A percentile compares a stretch with the other conserved stretches of the same genome.
phyloP scores from a whole-genome alignment of 495 filamentous ascomycete genomes.

The Daldinia childiae region DNA sequence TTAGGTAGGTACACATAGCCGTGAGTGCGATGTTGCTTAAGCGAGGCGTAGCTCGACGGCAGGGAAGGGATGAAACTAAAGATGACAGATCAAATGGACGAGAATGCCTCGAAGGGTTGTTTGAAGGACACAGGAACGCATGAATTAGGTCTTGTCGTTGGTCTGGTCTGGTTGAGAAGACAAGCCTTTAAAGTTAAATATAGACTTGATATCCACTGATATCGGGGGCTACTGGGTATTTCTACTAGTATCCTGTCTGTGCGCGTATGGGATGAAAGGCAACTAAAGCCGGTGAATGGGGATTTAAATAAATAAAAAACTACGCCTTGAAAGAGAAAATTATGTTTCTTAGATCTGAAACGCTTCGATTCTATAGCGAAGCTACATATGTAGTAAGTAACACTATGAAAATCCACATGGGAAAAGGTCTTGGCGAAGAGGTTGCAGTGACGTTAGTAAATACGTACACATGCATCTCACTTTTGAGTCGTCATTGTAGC shows the following conservation, averaged over 20 bases:
- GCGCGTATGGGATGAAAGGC: background rate
- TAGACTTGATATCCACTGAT: slow-evolving; percentile 26
- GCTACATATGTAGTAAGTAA: slow-evolving; percentile 5
- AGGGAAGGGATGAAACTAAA: slow-evolving; percentile 25
- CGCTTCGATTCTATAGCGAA: slow-evolving; percentile 23
- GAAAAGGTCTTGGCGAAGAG: slow-evolving; percentile 15
- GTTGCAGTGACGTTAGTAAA: background rate
- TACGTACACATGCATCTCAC: background rate
- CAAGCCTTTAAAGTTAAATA: slow-evolving; percentile 25
- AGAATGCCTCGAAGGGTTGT: slow-evolving; percentile 2
- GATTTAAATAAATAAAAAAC: too few relatives aligned
- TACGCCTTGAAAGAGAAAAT: slow-evolving; percentile 16
- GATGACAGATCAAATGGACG: background rate
- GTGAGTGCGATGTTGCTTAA: background rate
- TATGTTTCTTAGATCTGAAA: slow-evolving; percentile 22
- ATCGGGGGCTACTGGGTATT: background rate
- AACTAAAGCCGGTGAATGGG: background rate
- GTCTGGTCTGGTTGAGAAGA: background rate
- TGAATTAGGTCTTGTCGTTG: slow-evolving; percentile 3
- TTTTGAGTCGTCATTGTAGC: slow-evolving; percentile 8
- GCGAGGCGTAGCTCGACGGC: slow-evolving; percentile 14
- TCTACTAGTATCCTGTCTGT: background rate
- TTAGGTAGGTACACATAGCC: background rate
- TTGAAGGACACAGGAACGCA: background rate
- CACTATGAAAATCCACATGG: background rate